Conservation (phyloP, 1,139 yeast genomes). For the Geotrichum restrictum region DNA sequence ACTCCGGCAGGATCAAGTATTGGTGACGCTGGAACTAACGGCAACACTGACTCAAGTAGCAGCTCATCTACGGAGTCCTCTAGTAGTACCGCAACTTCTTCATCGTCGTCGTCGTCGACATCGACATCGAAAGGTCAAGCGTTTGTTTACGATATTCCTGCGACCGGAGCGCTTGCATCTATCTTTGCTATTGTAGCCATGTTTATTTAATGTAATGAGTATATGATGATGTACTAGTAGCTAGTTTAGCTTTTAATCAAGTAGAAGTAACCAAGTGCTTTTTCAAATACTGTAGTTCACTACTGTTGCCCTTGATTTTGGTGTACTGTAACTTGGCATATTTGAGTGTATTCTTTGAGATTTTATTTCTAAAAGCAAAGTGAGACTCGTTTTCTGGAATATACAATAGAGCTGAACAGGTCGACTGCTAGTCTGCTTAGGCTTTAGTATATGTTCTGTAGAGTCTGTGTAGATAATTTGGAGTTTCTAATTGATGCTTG, state of each 20-base stretch:
- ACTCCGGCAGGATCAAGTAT: conserved; percentile 26
- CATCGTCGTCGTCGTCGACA: conserved; percentile 13
- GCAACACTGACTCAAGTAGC: conserved; percentile 16
- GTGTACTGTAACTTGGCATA: too few species aligned
- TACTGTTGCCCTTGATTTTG: too few species aligned
- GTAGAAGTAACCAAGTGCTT: neutral
- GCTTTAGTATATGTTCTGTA: too few species aligned
- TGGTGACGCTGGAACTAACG: conserved; percentile 15
- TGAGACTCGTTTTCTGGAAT: too few species aligned
- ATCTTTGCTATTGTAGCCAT: conserved; percentile 26
- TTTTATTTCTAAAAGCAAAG: too few species aligned
- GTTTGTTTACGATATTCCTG: conserved; percentile 18
- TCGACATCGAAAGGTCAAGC: conserved; percentile 10
- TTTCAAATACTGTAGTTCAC: too few species aligned
- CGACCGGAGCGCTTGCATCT: conserved; percentile 24
- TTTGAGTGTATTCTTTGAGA: too few species aligned
- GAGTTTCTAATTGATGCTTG: too few species aligned
- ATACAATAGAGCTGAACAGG: too few species aligned
- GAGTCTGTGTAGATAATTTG: too few species aligned
- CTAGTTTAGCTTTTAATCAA: neutral
- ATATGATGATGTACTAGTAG: neutral
- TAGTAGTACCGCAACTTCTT: conserved; percentile 22
- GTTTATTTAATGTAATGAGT: conserved; percentile 21
- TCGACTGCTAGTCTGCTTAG: too few species aligned
- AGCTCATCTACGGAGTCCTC: conserved; percentile 15